Percentiles rank a stretch among this genome's conserved stretches.
phyloP scores from a whole-genome alignment of 139 green algal species.

The Chlorella ohadii region DNA sequence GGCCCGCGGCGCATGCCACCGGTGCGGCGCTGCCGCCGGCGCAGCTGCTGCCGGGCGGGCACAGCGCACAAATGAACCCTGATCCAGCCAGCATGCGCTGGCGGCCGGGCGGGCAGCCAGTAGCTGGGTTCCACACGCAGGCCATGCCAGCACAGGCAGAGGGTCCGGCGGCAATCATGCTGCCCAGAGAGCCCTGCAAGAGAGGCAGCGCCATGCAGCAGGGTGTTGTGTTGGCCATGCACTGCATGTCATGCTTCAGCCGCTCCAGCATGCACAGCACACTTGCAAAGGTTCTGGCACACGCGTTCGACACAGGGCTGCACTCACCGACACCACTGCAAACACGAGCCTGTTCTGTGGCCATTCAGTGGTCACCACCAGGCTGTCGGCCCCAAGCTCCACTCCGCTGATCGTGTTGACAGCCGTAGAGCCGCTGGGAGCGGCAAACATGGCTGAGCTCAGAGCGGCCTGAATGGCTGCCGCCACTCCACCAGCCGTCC shows the following conservation, averaged over 20 bases:
- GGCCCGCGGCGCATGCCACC: neutral
- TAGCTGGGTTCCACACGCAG: neutral
- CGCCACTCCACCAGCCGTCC: neutral
- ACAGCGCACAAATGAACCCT: neutral
- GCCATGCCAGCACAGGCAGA: neutral
- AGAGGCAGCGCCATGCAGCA: too few species aligned
- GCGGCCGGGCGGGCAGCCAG: neutral
- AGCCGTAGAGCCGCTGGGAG: too few species aligned
- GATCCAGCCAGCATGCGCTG: neutral
- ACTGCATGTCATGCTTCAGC: too few species aligned
- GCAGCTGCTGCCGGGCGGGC: neutral
- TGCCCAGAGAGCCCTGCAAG: neutral
- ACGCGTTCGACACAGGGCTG: too few species aligned
- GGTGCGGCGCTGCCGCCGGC: neutral
- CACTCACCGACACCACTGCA: neutral
- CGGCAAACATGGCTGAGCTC: neutral
- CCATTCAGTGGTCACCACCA: neutral
- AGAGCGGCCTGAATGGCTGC: neutral
- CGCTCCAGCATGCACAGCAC: too few species aligned
- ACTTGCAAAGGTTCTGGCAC: too few species aligned
- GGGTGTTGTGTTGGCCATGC: too few species aligned
- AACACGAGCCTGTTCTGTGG: neutral
- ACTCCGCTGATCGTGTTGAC: neutral
- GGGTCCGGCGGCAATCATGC: neutral
- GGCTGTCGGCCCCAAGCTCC: neutral